Base-by-base conservation (phyloP, 164 flowering plant species). In the Litsea cubeba region DNA sequence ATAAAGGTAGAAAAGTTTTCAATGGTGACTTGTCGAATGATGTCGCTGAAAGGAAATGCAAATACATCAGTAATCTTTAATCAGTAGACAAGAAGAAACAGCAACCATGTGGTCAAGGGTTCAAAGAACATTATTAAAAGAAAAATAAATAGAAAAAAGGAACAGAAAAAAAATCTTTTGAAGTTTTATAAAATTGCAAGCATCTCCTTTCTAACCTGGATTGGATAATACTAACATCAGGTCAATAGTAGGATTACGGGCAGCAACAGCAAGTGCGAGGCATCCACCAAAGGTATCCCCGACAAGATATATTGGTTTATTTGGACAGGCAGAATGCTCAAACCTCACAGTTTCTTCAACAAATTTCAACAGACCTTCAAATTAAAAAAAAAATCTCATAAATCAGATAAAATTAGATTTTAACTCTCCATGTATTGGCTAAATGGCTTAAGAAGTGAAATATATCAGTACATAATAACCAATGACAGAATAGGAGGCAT, bases 271-370 rank as follows among this genome's bases (percentile, higher is more conserved):
- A 77, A 95, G 97, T 68, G 97, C 95, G 58, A 95, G 82, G 86
- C 93, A 89, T 78, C 97, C 98, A 62, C 99, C 99, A 76, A 95
- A 86, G 51, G 99, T 93, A 82, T 95, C 98, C 22, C 98, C 98
- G 51, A 95, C 87, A 65, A 95, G 75, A 82, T 95, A 95, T 69
- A 95, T 89, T 64, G 97, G 98, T 78, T 79, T 91, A 54, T 85
- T 77, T 74, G 99, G 98, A 75, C 77, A 71, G 30, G 78, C 75
- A 62, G 84, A 81, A 87, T 89, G 87, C 83, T 93, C 91, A 26
- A n/a, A 64, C 76, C 84, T 88, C 80, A 93, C 80, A 49, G 92
- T 79, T 70, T 83, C 78, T 77, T 88, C 97, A 17, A 93, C 93
- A 71, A 85, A 74, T 75, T 85, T 79, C 64, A 95, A 83, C 80